Evolutionary conservation across 495 filamentous ascomycete genomes (phyloP), one percentile per base, ranked within the genome.

Genomic region (Neurospora pannonica): DNA sequence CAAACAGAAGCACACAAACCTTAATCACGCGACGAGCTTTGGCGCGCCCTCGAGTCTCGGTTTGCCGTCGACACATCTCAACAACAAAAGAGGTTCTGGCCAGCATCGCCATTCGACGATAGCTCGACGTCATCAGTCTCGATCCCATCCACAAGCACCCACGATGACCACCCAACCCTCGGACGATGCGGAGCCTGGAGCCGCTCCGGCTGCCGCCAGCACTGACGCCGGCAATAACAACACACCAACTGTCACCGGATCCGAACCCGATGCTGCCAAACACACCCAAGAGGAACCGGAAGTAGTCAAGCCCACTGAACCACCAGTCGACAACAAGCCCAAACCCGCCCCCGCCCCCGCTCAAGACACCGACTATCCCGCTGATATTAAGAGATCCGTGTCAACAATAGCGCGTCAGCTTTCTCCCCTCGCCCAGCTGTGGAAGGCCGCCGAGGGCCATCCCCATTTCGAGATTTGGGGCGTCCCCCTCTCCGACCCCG

Each of bases 391-490:
- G 42, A 60, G 11, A 17, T 19, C 37, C 0, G 71, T 13, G 17
- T 43, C 43, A 6, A 4, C 38, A 60, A 40, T 43, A 3, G 17
- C 28, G 9, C 28, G 5, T 34, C 24, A 77, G 62, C 48, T 37
- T 8, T 71, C 75, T 1, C 80, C 80, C 19, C 74, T 81, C 24
- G 74, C 75, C 17, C 71, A 84, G 71, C 80, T 86, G 38, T 86
- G 83, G 83, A 71, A 72, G 15, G 75, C 75, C 19, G 83, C 80
- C 43, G 74, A 84, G 75, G 75, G 76, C 5, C 74, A 77, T 70
- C 77, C 77, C 39, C 86, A 95, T 78, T 79, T 82, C 46, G 92
- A 96, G 81, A 89, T 97, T 84, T 97, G 93, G 90, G 94, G 94
- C 15, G 88, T 97, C 48, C 81, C 84, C 10, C 81, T 89, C 69